A percentile compares a stretch with the other conserved stretches of the same genome.
These are phyloP conservation scores for Linum lewisii DNA, from an alignment of 345 rosid genomes.

Conservation along the genomic window DNA sequence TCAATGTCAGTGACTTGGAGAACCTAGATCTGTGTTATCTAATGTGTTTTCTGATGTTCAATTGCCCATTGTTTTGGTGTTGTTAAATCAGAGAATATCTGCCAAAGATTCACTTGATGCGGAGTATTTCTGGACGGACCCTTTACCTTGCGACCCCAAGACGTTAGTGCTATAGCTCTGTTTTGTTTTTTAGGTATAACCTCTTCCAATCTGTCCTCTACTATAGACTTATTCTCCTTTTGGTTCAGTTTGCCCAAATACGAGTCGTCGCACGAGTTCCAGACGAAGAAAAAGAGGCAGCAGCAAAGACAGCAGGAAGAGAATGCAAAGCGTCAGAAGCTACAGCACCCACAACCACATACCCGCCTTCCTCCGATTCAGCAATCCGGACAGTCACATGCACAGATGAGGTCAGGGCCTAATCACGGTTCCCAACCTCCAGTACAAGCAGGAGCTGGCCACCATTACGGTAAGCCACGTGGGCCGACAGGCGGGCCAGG, in stretches of 20 bases:
- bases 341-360: constrained; percentile 74
- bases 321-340: constrained; percentile 78
- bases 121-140: constrained; percentile 96
- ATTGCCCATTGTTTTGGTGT: background rate
- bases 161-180: constrained; percentile 30
- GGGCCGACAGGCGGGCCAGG: constrained; percentile 73
- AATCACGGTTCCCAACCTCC: constrained; percentile 61
- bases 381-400: constrained; percentile 72
- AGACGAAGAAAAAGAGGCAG: constrained; percentile 91
- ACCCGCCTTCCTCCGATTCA: constrained; percentile 72
- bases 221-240: constrained; percentile 10
- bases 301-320: constrained; percentile 83
- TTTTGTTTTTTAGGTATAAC: too few relatives aligned
- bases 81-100: constrained; percentile 55
- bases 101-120: constrained; percentile 97
- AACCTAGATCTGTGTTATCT: too few relatives aligned
- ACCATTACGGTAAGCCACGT: constrained; percentile 61
- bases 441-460: constrained; percentile 65
- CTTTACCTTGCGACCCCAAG: constrained; percentile 89
- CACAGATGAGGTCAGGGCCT: constrained; percentile 44
- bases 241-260: constrained; percentile 66
- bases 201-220: too few relatives aligned
- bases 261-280: constrained; percentile 94
- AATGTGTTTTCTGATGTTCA: background rate
- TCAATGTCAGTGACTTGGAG: too few relatives aligned